Conservation (phyloP, 2,329 filamentous ascomycete genomes). For the Cladophialophora psammophila region DNA sequence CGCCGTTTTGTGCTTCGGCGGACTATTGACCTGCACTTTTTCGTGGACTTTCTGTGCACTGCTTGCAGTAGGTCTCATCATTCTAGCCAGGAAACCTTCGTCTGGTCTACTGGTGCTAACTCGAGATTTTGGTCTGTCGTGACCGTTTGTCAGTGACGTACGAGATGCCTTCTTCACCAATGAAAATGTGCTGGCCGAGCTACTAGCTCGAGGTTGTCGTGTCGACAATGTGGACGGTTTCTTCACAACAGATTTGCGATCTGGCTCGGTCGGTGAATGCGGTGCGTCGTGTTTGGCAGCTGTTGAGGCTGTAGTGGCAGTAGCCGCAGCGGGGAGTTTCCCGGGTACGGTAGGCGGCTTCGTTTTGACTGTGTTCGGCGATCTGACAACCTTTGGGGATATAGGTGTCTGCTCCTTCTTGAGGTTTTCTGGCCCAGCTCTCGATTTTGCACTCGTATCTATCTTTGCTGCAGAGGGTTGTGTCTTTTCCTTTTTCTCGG, state of each 20-base stretch:
- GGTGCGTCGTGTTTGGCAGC: constrained; percentile 44
- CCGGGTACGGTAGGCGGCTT: constrained; percentile 52
- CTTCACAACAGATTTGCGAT: constrained; percentile 37
- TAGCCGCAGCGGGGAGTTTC: constrained; percentile 51
- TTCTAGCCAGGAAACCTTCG: constrained; percentile 57
- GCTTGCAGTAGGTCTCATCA: constrained; percentile 61
- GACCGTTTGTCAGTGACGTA: constrained; percentile 40
- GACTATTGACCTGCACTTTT: constrained; percentile 52
- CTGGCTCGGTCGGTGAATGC: constrained; percentile 28
- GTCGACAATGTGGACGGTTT: constrained; percentile 38
- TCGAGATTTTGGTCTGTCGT: constrained; percentile 51
- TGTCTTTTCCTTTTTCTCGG: constrained; percentile 39
- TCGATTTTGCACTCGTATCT: constrained; percentile 21
- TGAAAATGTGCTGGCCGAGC: constrained; percentile 37
- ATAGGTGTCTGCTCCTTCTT: constrained; percentile 33
- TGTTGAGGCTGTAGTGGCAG: constrained; percentile 51
- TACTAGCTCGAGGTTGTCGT: constrained; percentile 37
- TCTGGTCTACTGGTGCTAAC: constrained; percentile 51
- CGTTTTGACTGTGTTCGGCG: constrained; percentile 42
- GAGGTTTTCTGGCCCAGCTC: constrained; percentile 11
- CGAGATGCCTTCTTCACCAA: constrained; percentile 43
- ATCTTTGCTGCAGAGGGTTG: constrained; percentile 22
- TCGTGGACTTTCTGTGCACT: constrained; percentile 59
- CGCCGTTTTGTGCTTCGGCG: constrained; percentile 40
- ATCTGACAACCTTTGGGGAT: constrained; percentile 35